Conservation (phyloP, 352 stramenopile species). For the Globisporangium viniferum region DNA sequence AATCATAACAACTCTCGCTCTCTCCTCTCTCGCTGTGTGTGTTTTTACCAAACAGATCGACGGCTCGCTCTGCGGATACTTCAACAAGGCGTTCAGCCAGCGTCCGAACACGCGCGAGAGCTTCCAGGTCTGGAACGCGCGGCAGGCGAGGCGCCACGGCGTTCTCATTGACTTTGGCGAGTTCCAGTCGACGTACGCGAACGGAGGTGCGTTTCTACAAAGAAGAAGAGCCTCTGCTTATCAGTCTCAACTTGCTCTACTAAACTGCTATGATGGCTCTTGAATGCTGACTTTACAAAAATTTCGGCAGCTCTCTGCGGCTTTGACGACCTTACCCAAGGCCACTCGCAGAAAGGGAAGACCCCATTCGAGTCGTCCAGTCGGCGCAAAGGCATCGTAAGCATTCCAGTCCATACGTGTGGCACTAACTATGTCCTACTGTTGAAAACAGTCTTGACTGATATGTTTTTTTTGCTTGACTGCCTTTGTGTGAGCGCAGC, state of each 20-base stretch:
- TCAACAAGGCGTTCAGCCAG: conserved; percentile 60
- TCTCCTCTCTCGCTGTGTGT: not conserved
- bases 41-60: conserved; percentile 35
- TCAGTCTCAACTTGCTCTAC: no score
- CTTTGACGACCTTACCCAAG: conserved; percentile 46
- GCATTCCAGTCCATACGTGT: not conserved
- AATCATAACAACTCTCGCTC: not conserved
- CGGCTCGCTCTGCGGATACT: conserved; percentile 66
- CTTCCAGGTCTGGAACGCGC: conserved; percentile 50
- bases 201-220: conserved; percentile 27
- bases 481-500: conserved; percentile 10
- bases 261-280: not conserved
- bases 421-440: not conserved
- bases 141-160: conserved; percentile 35
- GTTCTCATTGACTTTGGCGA: conserved; percentile 68
- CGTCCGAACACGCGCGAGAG: conserved; percentile 29
- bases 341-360: not conserved
- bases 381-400: conserved; percentile 39
- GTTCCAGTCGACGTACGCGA: conserved; percentile 51
- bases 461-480: not conserved
- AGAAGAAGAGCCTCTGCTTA: no score
- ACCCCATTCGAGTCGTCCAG: not conserved
- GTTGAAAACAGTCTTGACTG: not conserved
- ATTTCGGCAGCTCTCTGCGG: conserved; percentile 41
- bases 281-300: not conserved